Conservation (phyloP, 1,284 basidiomycete species). For the Kwoniella shivajii region DNA sequence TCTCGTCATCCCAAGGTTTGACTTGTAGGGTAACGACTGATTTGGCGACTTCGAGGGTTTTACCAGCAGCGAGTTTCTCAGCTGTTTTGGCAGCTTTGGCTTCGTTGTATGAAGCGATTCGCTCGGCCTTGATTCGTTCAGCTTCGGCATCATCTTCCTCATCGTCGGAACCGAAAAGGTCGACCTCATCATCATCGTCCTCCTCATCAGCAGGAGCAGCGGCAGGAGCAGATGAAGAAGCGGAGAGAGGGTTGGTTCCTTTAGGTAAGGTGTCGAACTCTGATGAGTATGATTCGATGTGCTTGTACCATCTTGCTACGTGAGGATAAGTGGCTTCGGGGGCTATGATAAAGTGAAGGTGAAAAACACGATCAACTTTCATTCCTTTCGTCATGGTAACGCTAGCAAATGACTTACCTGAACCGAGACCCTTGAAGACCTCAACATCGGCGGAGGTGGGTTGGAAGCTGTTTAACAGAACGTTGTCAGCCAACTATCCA, state of each 20-base stretch:
- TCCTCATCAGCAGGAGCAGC: constrained; percentile 58
- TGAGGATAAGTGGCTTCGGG: constrained; percentile 75
- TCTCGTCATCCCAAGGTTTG: constrained; percentile 99
- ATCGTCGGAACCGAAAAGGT: constrained; percentile 85
- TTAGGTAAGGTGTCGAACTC: constrained; percentile 80
- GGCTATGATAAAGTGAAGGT: constrained; percentile 63
- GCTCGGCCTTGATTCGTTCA: constrained; percentile 91
- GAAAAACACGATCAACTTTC: constrained; percentile 18
- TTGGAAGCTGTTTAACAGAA: constrained; percentile 66
- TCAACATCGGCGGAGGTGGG: constrained; percentile 96
- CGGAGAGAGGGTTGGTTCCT: constrained; percentile 78
- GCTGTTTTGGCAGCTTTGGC: constrained; percentile 89
- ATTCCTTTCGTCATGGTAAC: neutral
- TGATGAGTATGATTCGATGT: constrained; percentile 82
- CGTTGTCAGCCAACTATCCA: neutral
- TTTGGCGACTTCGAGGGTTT: constrained; percentile 76
- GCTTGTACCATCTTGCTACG: constrained; percentile 89
- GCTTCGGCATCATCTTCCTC: constrained; percentile 85
- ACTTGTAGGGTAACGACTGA: constrained; percentile 82
- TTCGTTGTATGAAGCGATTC: constrained; percentile 88
- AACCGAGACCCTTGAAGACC: constrained; percentile 73
- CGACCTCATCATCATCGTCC: constrained; percentile 89
- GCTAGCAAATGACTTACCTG: constrained; percentile 24
- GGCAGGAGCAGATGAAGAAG: constrained; percentile 59
- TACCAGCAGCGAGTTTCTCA: constrained; percentile 59